Conservation (phyloP, 129 eudicot species). For the Pittosporum tobira region DNA sequence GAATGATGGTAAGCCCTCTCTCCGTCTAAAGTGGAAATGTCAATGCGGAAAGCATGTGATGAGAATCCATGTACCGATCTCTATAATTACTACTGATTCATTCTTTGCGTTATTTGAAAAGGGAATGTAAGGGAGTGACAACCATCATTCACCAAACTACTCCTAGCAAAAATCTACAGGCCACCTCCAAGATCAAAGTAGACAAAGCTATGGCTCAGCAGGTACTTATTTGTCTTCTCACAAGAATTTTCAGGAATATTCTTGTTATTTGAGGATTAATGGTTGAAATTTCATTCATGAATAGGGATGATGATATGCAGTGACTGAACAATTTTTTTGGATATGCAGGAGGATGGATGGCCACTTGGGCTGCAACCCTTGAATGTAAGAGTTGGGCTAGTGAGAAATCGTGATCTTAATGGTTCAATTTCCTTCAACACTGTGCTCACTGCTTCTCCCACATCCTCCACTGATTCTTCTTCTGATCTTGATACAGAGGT, state of each 20-base stretch:
- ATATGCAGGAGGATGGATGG: constrained; percentile 71
- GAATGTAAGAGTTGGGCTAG: constrained; percentile 43
- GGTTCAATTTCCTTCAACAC: constrained; percentile 80
- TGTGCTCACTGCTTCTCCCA: constrained; percentile 49
- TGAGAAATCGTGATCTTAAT: constrained; percentile 39
- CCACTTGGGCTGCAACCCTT: constrained; percentile 69
- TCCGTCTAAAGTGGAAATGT: constrained; percentile 1
- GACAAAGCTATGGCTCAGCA: too few species aligned
- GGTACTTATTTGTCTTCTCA: too few species aligned
- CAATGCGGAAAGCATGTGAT: constrained; percentile 15
- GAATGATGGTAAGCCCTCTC: neutral
- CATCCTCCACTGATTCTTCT: constrained; percentile 44
- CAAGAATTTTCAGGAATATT: too few species aligned
- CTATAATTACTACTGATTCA: too few species aligned
- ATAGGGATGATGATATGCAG: neutral
- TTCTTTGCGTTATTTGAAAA: too few species aligned
- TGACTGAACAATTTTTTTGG: neutral
- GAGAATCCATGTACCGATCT: constrained; percentile 9
- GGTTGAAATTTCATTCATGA: neutral
- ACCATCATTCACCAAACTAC: too few species aligned
- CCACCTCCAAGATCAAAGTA: too few species aligned
- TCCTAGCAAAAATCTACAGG: too few species aligned
- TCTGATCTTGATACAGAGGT: constrained; percentile 80
- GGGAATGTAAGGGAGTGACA: too few species aligned
- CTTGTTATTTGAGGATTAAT: neutral